Conservation (phyloP, 306 rosid species). For the Myrica gale region DNA sequence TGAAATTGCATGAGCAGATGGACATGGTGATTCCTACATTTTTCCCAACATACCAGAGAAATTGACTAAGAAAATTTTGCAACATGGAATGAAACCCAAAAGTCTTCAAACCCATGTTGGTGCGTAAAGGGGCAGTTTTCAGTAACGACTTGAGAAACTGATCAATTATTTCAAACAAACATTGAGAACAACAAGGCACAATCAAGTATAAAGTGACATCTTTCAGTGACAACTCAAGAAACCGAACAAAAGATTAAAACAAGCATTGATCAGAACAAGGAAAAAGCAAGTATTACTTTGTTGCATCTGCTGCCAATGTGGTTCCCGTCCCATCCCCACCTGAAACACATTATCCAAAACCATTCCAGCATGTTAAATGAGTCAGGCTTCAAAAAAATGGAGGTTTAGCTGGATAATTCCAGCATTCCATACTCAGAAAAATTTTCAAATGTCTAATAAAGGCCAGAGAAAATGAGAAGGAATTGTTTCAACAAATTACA, state of each 20-base stretch:
- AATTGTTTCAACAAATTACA: not conserved
- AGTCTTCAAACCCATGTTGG: not conserved
- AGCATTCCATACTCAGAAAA: constrained; percentile 11
- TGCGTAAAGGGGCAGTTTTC: no score
- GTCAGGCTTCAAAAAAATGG: constrained; percentile 3
- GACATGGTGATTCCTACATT: not conserved
- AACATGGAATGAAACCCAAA: constrained; percentile 17
- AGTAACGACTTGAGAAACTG: no score
- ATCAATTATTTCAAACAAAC: no score
- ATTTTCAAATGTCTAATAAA: not conserved
- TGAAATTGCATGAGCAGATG: not conserved
- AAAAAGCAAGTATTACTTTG: constrained; percentile 58
- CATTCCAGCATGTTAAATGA: constrained; percentile 17
- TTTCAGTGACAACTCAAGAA: not conserved
- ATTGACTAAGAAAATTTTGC: constrained; percentile 11
- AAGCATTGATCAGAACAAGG: not conserved
- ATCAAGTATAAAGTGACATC: not conserved
- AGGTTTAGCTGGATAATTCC: not conserved
- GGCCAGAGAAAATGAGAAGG: not conserved
- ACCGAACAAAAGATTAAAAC: not conserved
- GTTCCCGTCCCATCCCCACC: constrained; percentile 63
- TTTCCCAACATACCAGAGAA: not conserved
- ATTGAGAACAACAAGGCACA: no score
- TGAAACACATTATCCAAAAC: constrained; percentile 44
- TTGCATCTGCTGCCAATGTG: constrained; percentile 73